Conservation (phyloP, 345 rosid species). For the Balakata baccata region DNA sequence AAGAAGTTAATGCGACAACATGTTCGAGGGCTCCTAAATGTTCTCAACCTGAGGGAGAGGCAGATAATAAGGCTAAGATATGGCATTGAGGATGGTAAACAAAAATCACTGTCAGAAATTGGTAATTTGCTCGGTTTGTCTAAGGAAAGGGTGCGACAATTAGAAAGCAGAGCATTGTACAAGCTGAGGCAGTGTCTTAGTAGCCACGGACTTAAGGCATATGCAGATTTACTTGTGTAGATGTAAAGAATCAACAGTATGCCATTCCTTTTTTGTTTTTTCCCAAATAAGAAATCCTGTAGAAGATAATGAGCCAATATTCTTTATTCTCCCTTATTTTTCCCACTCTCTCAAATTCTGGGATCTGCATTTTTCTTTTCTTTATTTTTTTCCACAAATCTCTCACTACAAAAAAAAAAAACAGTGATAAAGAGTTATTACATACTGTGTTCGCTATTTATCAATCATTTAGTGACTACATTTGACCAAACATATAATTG, state of each 20-base stretch:
- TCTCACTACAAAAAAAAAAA: no score
- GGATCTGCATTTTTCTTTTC: no score
- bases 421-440: no score
- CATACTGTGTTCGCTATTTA: no score
- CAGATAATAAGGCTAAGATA: constrained; percentile 68
- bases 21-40: constrained; percentile 49
- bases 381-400: no score
- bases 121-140: constrained; percentile 60
- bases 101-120: constrained; percentile 59
- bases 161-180: constrained; percentile 67
- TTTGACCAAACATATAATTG: no score
- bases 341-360: no score
- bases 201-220: constrained; percentile 57
- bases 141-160: constrained; percentile 73
- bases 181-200: constrained; percentile 64
- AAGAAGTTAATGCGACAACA: constrained; percentile 74
- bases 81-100: constrained; percentile 66
- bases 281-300: no score
- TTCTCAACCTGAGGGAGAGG: constrained; percentile 64
- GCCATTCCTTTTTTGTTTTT: no score
- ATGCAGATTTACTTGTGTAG: constrained; percentile 57
- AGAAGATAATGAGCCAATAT: no score
- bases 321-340: no score
- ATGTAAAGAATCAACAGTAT: neutral
- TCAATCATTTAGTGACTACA: no score